Percentiles rank a stretch among this genome's conserved stretches.
phyloP scores from a whole-genome alignment of 768 basidiomycete genomes.

The Amanita jacksonii region DNA sequence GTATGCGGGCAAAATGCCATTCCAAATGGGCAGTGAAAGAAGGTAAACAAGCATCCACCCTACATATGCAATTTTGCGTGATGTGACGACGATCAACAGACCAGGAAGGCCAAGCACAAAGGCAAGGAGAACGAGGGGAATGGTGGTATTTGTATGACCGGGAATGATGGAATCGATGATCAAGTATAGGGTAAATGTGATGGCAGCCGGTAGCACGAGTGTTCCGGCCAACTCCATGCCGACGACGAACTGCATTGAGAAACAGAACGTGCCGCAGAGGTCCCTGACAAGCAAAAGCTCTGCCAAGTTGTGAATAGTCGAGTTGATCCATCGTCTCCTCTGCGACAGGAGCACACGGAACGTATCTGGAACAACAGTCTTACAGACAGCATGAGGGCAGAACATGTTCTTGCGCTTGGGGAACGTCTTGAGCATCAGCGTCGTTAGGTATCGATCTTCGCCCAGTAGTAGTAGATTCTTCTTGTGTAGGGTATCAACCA shows the following conservation, averaged over 20 bases:
- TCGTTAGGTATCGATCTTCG: slow-evolving; percentile 98
- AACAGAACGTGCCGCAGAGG: slow-evolving; percentile 99
- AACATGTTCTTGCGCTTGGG: slow-evolving; percentile 99
- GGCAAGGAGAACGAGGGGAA: slow-evolving; percentile 87
- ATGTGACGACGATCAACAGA: slow-evolving; percentile 91
- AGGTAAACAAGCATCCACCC: slow-evolving; percentile 98
- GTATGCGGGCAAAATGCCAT: slow-evolving; percentile 90
- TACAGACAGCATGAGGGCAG: slow-evolving; percentile 98
- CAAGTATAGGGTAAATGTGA: slow-evolving; percentile 93
- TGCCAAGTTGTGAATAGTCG: slow-evolving; percentile 95
- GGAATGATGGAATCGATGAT: slow-evolving; percentile 85
- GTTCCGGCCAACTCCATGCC: slow-evolving; percentile 98
- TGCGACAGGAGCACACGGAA: slow-evolving; percentile 91
- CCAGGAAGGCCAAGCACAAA: slow-evolving; percentile 96
- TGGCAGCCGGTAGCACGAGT: slow-evolving; percentile 92
- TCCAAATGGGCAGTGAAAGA: slow-evolving; percentile 91
- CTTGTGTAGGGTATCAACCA: slow-evolving; percentile 98
- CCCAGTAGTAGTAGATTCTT: slow-evolving; percentile 95
- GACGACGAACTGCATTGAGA: slow-evolving; percentile 99
- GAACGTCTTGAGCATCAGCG: slow-evolving; percentile 97
- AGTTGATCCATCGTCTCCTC: slow-evolving; percentile 99
- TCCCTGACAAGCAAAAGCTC: slow-evolving; percentile 92
- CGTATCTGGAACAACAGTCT: slow-evolving; percentile 96
- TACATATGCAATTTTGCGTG: slow-evolving; percentile 86
- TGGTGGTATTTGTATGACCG: slow-evolving; percentile 63